A percentile compares a stretch with the other conserved stretches of the same genome.
phyloP scores from a whole-genome alignment of 2,329 filamentous ascomycete genomes.

The Claviceps citrina region DNA sequence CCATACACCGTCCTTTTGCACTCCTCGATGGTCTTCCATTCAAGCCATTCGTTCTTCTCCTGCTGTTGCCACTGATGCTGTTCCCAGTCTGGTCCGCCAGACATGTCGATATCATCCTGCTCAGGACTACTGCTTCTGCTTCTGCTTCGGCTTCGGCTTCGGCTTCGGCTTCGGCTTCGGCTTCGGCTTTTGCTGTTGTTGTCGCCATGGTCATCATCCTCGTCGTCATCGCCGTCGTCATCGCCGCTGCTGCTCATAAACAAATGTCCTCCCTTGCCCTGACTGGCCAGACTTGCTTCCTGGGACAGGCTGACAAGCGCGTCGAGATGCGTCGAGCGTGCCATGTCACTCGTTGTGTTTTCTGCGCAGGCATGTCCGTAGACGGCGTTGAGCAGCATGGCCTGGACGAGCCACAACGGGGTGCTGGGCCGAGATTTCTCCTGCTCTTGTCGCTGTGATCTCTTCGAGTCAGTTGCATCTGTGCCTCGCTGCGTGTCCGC shows the following conservation, averaged over 20 bases:
- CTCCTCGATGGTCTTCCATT: slow-evolving; percentile 80
- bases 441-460: slow-evolving; percentile 34
- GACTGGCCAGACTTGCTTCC: slow-evolving; percentile 57
- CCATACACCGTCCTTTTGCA: slow-evolving; percentile 84
- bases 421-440: slow-evolving; percentile 42
- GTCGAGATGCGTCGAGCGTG: slow-evolving; percentile 80
- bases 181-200: background rate
- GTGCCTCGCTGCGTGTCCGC: slow-evolving; percentile 41
- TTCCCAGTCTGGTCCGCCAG: slow-evolving; percentile 34
- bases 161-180: no score
- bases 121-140: no score
- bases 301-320: slow-evolving; percentile 81
- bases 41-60: slow-evolving; percentile 51
- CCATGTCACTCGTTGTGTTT: slow-evolving; percentile 78
- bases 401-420: slow-evolving; percentile 88
- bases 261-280: slow-evolving; percentile 8
- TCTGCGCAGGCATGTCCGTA: slow-evolving; percentile 93
- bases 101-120: slow-evolving; percentile 39
- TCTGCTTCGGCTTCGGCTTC: no score
- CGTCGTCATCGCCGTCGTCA: background rate
- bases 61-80: slow-evolving; percentile 34
- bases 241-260: background rate
- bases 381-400: slow-evolving; percentile 90
- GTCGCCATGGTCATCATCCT: background rate
- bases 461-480: slow-evolving; percentile 27